phyloP scores from a whole-genome alignment of 495 filamentous ascomycete species.

The Penicillium ochrochloron region DNA sequence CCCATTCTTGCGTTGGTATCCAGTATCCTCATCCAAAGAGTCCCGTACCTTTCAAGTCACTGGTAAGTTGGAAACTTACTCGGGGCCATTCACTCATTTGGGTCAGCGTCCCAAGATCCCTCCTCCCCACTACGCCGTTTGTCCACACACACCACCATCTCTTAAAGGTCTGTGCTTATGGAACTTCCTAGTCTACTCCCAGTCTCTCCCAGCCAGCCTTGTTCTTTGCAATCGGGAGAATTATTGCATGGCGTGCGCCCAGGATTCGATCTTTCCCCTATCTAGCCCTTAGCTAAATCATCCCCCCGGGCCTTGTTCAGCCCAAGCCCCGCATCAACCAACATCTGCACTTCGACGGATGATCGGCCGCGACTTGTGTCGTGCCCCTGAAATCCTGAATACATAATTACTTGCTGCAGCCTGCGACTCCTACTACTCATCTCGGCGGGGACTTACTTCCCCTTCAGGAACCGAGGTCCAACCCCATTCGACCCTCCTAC shows the following conservation, averaged over 20 bases:
- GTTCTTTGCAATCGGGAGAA: background rate
- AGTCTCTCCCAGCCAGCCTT: background rate
- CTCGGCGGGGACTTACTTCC: slow-evolving; percentile 22
- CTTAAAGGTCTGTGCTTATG: background rate
- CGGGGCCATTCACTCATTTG: background rate
- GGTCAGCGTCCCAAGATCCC: background rate
- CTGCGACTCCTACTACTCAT: too few species aligned
- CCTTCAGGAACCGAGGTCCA: slow-evolving; percentile 32
- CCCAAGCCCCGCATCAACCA: slow-evolving; percentile 17
- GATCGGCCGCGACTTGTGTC: slow-evolving; percentile 16
- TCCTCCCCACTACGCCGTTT: background rate
- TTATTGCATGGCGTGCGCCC: slow-evolving; percentile 1
- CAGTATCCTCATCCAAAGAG: background rate
- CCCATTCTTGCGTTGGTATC: background rate
- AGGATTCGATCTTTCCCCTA: slow-evolving; percentile 17
- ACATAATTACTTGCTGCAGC: background rate
- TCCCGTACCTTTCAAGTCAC: background rate
- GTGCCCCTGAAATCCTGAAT: slow-evolving; percentile 12
- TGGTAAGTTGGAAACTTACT: background rate
- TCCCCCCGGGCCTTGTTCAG: slow-evolving; percentile 14
- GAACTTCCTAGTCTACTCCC: background rate
- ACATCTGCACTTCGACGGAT: slow-evolving; percentile 17
- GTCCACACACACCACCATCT: background rate
- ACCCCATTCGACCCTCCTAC: slow-evolving; percentile 3
- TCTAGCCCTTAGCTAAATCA: slow-evolving; percentile 18